Conservation (phyloP, 257 asterid genomes). For the Penstemon davidsonii region DNA sequence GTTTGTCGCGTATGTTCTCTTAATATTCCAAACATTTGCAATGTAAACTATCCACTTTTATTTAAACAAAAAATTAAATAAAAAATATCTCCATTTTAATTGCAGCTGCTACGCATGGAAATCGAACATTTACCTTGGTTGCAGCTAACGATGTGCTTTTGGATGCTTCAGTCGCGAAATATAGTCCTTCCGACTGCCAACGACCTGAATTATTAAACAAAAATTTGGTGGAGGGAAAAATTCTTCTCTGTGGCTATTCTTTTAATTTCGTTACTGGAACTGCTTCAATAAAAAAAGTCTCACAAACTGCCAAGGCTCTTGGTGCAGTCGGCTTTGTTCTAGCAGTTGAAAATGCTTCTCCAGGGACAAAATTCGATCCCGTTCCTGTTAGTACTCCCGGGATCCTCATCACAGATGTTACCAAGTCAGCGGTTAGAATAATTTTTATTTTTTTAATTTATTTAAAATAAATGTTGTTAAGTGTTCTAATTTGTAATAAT, state of each 20-base stretch:
- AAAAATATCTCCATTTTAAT: conserved; percentile 9
- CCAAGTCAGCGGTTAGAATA: conserved; percentile 63
- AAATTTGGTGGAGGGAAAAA: conserved; percentile 82
- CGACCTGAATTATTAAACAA: conserved; percentile 86
- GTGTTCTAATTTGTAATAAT: too few species aligned
- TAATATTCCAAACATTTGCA: conserved; percentile 1
- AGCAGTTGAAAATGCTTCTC: conserved; percentile 92
- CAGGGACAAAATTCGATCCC: conserved; percentile 91
- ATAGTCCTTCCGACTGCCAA: conserved; percentile 88
- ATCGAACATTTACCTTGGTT: conserved; percentile 77
- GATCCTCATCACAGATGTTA: conserved; percentile 73
- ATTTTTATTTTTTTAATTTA: not conserved
- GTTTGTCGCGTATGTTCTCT: conserved; percentile 86
- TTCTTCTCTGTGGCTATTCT: conserved; percentile 96
- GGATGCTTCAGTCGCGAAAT: conserved; percentile 66
- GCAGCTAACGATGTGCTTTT: conserved; percentile 91
- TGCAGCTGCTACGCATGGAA: conserved; percentile 91
- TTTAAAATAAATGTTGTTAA: not conserved
- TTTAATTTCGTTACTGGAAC: conserved; percentile 87
- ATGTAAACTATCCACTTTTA: conserved; percentile 2
- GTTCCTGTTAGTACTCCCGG: conserved; percentile 92
- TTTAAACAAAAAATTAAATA: conserved; percentile 23
- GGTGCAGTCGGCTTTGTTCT: conserved; percentile 96
- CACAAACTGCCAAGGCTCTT: conserved; percentile 80
- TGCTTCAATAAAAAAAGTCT: conserved; percentile 79